Base-by-base conservation (phyloP, 2,329 filamentous ascomycete species). In the Rhynchosporium secalis region DNA sequence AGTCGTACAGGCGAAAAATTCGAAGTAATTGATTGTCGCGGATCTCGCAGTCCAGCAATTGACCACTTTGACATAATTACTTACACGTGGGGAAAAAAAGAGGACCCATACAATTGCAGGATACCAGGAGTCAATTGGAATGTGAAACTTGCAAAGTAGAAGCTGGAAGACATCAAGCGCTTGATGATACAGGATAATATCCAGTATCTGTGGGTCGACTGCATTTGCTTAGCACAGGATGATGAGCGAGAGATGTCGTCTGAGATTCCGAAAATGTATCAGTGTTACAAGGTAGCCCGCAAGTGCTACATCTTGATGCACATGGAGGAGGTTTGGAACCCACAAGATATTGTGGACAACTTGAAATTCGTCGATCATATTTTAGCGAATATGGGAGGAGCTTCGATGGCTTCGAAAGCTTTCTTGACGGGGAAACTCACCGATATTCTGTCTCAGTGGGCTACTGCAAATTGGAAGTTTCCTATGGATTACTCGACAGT, bases 361-460 rank as follows among this genome's bases (percentile, higher is more conserved):
- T 63, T 75, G 8, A 70, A 70, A 61, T 70, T 74, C 38, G 56
- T 75, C 36, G 72, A 72, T 54, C 73, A 75, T 51, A 61, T 69
- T 29, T 29, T 68, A n/a, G 58, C 59, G 29, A 56, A 68, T 47
- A 69, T 69, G 65, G 46, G 40, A 9, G 67, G 70, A 1, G 63
- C 68, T 3, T 64, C 71, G 5, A 55, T 73, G n/a, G 63, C 69
- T 7, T 65, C 70, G 7, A 69, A 72, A 38, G 64, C 67, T 46
- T 65, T 33, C 20, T 47, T 73, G 13, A 65, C 66, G 7, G 41
- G 54, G 15, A 64, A 67, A 36, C 10, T 72, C 33, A 65, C 56
- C 38, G 56, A 64, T 4, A 60, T 67, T 12, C 62, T 69, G 12
- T 38, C 59, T 2, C 28, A 20, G 29, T 65, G 62, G 62, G 60